These are phyloP conservation scores for Recurvomyces mirabilis DNA, from an alignment of 495 filamentous ascomycete species.

Conservation along the genomic window DNA sequence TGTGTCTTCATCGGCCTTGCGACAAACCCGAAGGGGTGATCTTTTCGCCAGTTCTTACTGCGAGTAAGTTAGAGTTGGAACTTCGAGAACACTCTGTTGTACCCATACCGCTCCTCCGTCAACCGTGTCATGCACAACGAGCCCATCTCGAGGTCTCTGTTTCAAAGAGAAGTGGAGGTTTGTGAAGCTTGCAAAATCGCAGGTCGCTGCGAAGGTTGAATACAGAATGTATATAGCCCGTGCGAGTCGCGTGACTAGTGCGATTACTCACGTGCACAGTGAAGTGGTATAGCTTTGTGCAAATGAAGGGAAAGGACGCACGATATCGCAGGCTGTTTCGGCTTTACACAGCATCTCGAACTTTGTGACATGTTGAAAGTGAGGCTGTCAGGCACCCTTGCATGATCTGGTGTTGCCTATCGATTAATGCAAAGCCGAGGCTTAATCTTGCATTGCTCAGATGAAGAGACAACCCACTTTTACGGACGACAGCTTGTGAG, in stretches of 20 bases:
- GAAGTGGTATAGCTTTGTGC: neutral
- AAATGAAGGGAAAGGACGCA: too few relatives aligned
- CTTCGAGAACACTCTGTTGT: too few relatives aligned
- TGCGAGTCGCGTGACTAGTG: conserved; percentile 1
- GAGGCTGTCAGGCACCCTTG: too few relatives aligned
- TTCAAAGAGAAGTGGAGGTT: neutral
- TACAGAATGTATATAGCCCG: neutral
- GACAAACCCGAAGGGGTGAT: conserved; percentile 97
- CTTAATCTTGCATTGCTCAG: too few relatives aligned
- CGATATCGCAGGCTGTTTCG: too few relatives aligned
- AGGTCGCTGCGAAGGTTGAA: neutral
- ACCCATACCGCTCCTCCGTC: conserved; percentile 71
- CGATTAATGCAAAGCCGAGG: too few relatives aligned
- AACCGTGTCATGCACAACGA: conserved; percentile 80
- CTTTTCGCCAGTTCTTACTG: conserved; percentile 92
- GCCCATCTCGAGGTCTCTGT: conserved; percentile 40
- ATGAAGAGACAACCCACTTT: too few relatives aligned
- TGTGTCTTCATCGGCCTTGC: conserved; percentile 72
- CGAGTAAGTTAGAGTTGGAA: too few relatives aligned
- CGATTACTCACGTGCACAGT: neutral
- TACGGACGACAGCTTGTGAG: too few relatives aligned
- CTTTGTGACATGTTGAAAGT: too few relatives aligned
- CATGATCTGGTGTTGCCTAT: too few relatives aligned
- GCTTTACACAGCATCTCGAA: too few relatives aligned
- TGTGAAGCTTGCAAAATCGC: neutral